A percentile compares a stretch with the other conserved stretches of the same genome.
Evolutionary conservation across 2,329 filamentous ascomycete species (phyloP).

Genomic region (Salinomyces thailandicus): DNA sequence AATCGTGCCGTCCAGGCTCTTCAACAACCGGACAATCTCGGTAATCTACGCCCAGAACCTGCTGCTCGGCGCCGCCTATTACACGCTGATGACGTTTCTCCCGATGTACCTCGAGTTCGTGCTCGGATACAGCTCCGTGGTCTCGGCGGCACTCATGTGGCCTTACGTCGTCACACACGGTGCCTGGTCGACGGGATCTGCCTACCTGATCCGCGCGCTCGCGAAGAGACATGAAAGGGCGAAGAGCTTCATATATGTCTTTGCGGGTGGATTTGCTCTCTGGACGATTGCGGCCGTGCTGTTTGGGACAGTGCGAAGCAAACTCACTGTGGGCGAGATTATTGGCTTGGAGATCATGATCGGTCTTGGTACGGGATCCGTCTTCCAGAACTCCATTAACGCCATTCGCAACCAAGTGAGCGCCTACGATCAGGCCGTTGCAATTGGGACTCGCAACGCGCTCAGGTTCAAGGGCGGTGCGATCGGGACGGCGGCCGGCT

Average conservation of each 20-base stretch:
- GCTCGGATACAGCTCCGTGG: constrained; percentile 7
- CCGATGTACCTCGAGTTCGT: constrained; percentile 13
- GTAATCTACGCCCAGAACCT: constrained; percentile 14
- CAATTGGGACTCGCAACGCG: constrained; percentile 14
- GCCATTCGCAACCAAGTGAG: constrained; percentile 13
- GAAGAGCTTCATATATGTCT: constrained; percentile 12
- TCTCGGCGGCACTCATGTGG: constrained; percentile 8
- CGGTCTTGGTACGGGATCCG: constrained; percentile 14
- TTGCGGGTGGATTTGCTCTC: constrained; percentile 11
- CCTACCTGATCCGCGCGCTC: background rate
- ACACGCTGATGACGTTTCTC: constrained; percentile 15
- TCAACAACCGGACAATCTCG: constrained; percentile 14
- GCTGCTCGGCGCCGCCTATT: constrained; percentile 15
- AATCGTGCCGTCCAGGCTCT: constrained; percentile 16
- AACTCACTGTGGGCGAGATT: constrained; percentile 1
- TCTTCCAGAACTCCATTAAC: constrained; percentile 17
- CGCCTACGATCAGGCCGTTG: constrained; percentile 10
- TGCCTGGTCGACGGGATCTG: background rate
- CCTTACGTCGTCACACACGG: constrained; percentile 15
- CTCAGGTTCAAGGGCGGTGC: constrained; percentile 16
- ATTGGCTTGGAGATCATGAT: constrained; percentile 10
- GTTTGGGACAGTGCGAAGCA: constrained; percentile 1
- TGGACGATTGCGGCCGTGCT: constrained; percentile 12
- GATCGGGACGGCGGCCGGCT: constrained; percentile 10
- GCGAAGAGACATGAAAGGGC: background rate